Evolutionary conservation across 2,329 filamentous ascomycete species (phyloP), one percentile per base, ranked within the genome.

Genomic region (Aspergillus pseudoterreus): DNA sequence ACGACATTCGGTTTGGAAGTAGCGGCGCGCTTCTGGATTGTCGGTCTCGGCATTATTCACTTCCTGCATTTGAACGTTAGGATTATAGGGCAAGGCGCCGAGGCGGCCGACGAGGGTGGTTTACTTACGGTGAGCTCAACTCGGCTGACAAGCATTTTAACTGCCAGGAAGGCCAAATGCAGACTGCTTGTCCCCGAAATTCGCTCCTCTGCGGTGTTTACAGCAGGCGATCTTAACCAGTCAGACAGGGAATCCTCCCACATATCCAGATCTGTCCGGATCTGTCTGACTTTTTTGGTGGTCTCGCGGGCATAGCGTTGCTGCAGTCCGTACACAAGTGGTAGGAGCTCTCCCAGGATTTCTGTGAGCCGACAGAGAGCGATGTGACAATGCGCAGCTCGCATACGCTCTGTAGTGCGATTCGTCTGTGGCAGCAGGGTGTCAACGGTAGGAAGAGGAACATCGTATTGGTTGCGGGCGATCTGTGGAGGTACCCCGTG

Each of bases 401-500:
- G 64, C 49, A 73, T 64, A 59, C 75, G 68, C 64, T 78, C 68
- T 60, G 73, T 61, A 35, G 67, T 64, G 53, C 67, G 55, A 50
- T 70, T 50, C 55, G 69, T 57, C 58, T 71, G 55, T 30, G 66
- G 52, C 47, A 75, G 54, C 60, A 75, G 39, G 51, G 74, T 63
- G 17, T 74, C 70, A 5, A 78, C 63, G 0, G 74, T 76, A 4
- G 80, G 80, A 39, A 80, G 61, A 14, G 80, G 79, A 12, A 82
- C 80, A 54, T 83, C 79, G 56, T 81, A 81, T 58, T 81, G 79
- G 21, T 74, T 74, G 52, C 76, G 76, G 3, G 73, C 69, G 10
- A 82, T 77, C 45, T 80, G 75, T 3, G 80, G 78, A 17, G 80
- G 80, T 2, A 78, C 76, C 4, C 79, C 80, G 57, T 82, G 80